phyloP scores from a whole-genome alignment of 176 grass and related monocot genomes.

The Tillandsia leiboldiana region DNA sequence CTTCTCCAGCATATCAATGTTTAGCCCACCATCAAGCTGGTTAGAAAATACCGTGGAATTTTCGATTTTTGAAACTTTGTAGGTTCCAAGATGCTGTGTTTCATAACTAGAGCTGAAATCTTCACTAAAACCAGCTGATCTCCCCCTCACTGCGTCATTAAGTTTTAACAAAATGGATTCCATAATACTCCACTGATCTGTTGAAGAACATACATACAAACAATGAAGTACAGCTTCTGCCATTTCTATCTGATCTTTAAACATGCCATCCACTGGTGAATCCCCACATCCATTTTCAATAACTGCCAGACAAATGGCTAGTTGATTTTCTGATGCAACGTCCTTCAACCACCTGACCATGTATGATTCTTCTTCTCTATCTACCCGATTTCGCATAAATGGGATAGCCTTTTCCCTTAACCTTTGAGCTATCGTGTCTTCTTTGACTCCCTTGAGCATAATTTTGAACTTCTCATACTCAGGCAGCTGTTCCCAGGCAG shows the following conservation, averaged over 20 bases:
- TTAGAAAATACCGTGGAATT: conserved; percentile 15
- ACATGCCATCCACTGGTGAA: conserved; percentile 58
- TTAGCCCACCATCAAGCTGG: conserved; percentile 28
- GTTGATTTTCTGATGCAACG: conserved; percentile 50
- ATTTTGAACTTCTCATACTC: conserved; percentile 93
- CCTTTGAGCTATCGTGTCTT: conserved; percentile 54
- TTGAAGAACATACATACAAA: conserved; percentile 68
- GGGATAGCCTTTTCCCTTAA: conserved; percentile 70
- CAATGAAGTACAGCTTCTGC: conserved; percentile 67
- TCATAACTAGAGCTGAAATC: conserved; percentile 37
- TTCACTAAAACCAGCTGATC: conserved; percentile 30
- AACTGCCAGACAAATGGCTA: conserved; percentile 57
- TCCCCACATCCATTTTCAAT: conserved; percentile 83
- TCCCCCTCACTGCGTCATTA: conserved; percentile 48
- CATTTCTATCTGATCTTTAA: conserved; percentile 65
- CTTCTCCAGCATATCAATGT: conserved; percentile 53
- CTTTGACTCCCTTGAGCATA: conserved; percentile 69
- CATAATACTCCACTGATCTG: conserved; percentile 90
- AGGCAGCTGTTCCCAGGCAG: conserved; percentile 56
- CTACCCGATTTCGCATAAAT: conserved; percentile 61
- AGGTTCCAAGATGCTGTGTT: conserved; percentile 31
- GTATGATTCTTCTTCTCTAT: conserved; percentile 43
- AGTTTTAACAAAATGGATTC: conserved; percentile 76
- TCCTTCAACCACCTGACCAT: conserved; percentile 88
- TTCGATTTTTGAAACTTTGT: conserved; percentile 34